These are phyloP conservation scores for Mikania micrantha DNA, from an alignment of 129 eudicot genomes.

Conservation along the genomic window DNA sequence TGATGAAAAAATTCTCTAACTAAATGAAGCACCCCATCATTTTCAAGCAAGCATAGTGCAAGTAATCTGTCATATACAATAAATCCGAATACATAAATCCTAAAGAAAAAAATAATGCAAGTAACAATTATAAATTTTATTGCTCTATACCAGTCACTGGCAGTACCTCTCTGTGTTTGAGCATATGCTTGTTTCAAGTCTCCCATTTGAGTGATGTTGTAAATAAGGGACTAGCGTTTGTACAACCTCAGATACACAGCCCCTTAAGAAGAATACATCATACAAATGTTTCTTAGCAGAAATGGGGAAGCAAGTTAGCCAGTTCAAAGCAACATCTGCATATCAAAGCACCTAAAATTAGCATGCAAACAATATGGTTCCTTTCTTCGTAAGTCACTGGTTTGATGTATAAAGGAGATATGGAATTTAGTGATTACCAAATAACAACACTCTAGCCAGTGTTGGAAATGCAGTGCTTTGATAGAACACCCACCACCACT, in stretches of 20 bases:
- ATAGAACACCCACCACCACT: constrained; percentile 61
- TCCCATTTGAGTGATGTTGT: constrained; percentile 36
- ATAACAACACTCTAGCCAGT: constrained; percentile 54
- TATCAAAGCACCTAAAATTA: constrained; percentile 20
- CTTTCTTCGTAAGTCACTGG: not conserved
- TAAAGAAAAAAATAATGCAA: not conserved
- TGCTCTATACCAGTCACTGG: not conserved
- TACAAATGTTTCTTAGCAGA: constrained; percentile 71
- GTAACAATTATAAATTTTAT: not conserved
- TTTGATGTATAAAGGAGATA: not conserved
- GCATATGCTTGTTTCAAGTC: constrained; percentile 36
- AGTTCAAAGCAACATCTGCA: constrained; percentile 77
- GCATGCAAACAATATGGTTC: not conserved
- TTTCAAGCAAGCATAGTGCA: constrained; percentile 74
- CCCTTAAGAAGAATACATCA: constrained; percentile 68
- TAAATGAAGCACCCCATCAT: constrained; percentile 52
- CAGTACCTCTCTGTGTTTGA: constrained; percentile 79
- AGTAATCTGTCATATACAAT: constrained; percentile 48
- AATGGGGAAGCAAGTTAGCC: constrained; percentile 82
- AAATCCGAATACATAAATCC: not conserved
- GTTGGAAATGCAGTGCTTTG: constrained; percentile 57
- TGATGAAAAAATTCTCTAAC: constrained; percentile 48
- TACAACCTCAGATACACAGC: constrained; percentile 55
- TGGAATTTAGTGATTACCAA: constrained; percentile 40
- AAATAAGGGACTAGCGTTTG: constrained; percentile 69